These are phyloP conservation scores for Rhodotorula babjevae DNA, from an alignment of 768 basidiomycete genomes.

Conservation along the genomic window DNA sequence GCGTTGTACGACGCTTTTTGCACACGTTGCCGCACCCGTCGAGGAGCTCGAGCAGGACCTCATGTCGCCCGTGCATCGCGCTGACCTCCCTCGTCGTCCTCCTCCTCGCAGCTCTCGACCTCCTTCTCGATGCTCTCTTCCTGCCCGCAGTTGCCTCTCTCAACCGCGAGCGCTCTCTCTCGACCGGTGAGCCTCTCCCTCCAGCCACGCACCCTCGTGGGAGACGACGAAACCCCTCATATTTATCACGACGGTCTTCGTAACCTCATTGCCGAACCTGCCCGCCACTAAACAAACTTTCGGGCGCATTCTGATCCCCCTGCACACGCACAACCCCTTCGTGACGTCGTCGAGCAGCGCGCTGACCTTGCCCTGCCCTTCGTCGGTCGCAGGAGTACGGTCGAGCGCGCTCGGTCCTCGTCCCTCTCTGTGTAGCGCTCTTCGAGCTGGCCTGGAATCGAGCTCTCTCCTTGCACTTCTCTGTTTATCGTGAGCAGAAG, in stretches of 20 bases:
- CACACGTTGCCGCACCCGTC: neutral
- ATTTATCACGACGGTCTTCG: conserved; percentile 38
- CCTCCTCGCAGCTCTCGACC: neutral
- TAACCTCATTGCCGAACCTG: conserved; percentile 28
- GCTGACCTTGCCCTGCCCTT: neutral
- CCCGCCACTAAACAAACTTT: conserved; percentile 28
- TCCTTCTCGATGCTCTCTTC: neutral
- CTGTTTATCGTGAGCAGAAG: too few relatives aligned
- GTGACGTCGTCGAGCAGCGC: neutral
- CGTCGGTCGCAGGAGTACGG: too few relatives aligned
- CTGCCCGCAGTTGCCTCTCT: neutral
- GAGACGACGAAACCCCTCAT: conserved; percentile 34
- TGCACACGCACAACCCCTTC: neutral
- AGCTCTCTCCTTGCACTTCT: too few relatives aligned
- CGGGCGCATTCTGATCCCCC: conserved; percentile 29
- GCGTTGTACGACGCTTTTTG: neutral
- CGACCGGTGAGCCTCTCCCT: neutral
- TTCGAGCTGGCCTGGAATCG: neutral
- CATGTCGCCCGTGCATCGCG: neutral
- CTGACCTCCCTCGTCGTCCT: neutral
- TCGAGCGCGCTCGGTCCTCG: neutral
- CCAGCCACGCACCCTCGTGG: neutral
- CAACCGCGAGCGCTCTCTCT: neutral
- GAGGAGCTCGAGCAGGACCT: neutral
- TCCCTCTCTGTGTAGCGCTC: neutral